Conservation (phyloP, 768 basidiomycete species). For the Psilocybe tampanensis region DNA sequence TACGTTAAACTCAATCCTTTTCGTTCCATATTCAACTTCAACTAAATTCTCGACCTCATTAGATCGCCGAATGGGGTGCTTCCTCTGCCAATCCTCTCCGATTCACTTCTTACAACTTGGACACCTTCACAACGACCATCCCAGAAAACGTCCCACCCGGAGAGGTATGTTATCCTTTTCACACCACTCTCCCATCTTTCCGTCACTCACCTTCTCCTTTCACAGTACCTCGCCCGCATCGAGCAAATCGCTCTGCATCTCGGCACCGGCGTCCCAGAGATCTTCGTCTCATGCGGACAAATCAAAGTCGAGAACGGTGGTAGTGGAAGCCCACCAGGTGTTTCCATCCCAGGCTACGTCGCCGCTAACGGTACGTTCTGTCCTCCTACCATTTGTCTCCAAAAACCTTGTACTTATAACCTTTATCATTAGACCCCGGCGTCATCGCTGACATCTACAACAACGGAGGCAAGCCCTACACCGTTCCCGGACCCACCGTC, state of each 20-base stretch:
- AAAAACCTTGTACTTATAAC: neutral
- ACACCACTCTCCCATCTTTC: too few relatives aligned
- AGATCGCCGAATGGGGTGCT: constrained; percentile 40
- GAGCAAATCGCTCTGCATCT: constrained; percentile 48
- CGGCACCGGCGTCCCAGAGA: constrained; percentile 40
- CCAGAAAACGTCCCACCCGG: constrained; percentile 40
- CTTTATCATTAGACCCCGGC: constrained; percentile 28
- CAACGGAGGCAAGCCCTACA: constrained; percentile 29
- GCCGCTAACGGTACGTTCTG: constrained; percentile 29
- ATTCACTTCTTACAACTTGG: constrained; percentile 30
- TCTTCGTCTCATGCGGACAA: constrained; percentile 48
- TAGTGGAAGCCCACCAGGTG: constrained; percentile 41
- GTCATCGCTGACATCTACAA: constrained; percentile 42
- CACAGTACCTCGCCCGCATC: constrained; percentile 44
- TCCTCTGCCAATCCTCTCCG: constrained; percentile 31
- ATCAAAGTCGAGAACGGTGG: constrained; percentile 44
- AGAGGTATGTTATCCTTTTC: too few relatives aligned
- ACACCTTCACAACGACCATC: constrained; percentile 36
- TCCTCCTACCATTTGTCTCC: neutral
- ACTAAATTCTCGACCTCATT: neutral
- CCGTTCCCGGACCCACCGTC: constrained; percentile 26
- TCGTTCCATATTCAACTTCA: constrained; percentile 12
- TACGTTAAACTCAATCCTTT: constrained; percentile 25
- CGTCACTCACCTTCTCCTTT: too few relatives aligned
- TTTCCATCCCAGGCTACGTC: constrained; percentile 49